A percentile compares a stretch with the other conserved stretches of the same genome.
phyloP scores from a whole-genome alignment of 768 basidiomycete species.

The Tephrocybe sp. region DNA sequence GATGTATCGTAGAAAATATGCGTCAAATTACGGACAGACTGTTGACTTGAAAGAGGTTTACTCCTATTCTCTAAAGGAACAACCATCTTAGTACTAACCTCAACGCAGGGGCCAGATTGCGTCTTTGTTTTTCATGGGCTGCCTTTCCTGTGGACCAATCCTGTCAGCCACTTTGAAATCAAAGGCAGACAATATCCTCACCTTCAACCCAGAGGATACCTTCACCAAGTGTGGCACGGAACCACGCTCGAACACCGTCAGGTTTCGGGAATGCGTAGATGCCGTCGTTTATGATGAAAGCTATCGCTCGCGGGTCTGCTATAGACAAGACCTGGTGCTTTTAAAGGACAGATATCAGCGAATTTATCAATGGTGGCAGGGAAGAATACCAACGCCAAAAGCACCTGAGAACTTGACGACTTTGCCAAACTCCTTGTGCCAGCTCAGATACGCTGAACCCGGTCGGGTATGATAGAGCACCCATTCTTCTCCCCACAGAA shows the following conservation, averaged over 20 bases:
- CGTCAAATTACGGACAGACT: conserved; percentile 50
- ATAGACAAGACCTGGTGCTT: conserved; percentile 60
- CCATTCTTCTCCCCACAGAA: conserved; percentile 65
- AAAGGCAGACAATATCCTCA: conserved; percentile 12
- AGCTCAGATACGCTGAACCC: conserved; percentile 48
- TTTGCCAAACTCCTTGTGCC: conserved; percentile 53
- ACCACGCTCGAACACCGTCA: conserved; percentile 61
- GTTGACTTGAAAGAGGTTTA: conserved; percentile 32
- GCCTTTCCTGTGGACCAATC: conserved; percentile 41
- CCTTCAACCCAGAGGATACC: conserved; percentile 70
- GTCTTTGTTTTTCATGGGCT: conserved; percentile 54
- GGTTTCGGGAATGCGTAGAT: conserved; percentile 63
- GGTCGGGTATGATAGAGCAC: conserved; percentile 50
- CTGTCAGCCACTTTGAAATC: neutral
- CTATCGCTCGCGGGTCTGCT: conserved; percentile 50
- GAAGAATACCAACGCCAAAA: conserved; percentile 37
- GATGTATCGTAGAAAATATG: conserved; percentile 57
- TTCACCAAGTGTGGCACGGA: conserved; percentile 56
- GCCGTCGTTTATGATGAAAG: conserved; percentile 52
- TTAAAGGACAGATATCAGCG: conserved; percentile 10
- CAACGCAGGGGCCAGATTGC: conserved; percentile 52
- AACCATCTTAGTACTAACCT: conserved; percentile 40
- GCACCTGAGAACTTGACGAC: conserved; percentile 55
- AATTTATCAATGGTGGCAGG: neutral
- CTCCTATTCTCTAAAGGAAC: neutral